These are phyloP conservation scores for Cryptococcus maquisensis DNA, from an alignment of 1,284 basidiomycete species.

Conservation along the genomic window DNA sequence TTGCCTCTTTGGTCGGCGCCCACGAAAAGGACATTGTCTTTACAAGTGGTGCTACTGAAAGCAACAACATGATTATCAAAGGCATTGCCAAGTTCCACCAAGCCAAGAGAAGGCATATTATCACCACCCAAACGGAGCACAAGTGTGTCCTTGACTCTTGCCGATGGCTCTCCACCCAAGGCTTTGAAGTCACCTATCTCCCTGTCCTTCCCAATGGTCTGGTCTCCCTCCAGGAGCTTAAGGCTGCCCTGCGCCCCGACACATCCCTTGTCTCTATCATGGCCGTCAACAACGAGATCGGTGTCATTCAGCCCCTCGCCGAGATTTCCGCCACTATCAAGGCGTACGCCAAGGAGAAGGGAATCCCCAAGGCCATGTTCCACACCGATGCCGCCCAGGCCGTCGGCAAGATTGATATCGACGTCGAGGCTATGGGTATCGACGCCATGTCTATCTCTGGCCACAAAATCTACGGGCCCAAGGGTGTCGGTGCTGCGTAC, in stretches of 20 bases:
- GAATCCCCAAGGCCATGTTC: slow-evolving; percentile 83
- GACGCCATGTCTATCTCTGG: slow-evolving; percentile 95
- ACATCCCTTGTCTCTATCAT: slow-evolving; percentile 90
- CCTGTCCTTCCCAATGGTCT: slow-evolving; percentile 86
- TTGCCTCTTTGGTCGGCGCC: slow-evolving; percentile 89
- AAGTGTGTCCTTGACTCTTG: slow-evolving; percentile 99
- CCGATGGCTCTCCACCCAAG: slow-evolving; percentile 89
- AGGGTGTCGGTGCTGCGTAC: slow-evolving; percentile 92
- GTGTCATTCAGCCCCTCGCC: slow-evolving; percentile 94
- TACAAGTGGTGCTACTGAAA: slow-evolving; percentile 97
- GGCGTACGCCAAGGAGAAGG: slow-evolving; percentile 51
- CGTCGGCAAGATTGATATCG: slow-evolving; percentile 80
- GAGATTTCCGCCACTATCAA: slow-evolving; percentile 83
- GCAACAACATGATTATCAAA: slow-evolving; percentile 98
- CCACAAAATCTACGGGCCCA: slow-evolving; percentile 98
- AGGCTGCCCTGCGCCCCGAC: slow-evolving; percentile 78
- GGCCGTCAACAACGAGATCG: slow-evolving; percentile 99
- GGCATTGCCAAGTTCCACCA: slow-evolving; percentile 93
- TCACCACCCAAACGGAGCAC: slow-evolving; percentile 93
- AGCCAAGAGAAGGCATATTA: slow-evolving; percentile 83
- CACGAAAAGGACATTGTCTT: slow-evolving; percentile 95
- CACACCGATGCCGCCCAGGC: slow-evolving; percentile 99
- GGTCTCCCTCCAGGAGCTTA: slow-evolving; percentile 69
- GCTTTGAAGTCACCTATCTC: slow-evolving; percentile 96
- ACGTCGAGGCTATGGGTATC: slow-evolving; percentile 93